Evolutionary conservation across 148 eudicot species (phyloP), one percentile per base, ranked within the genome.

Genomic region (Vaccinium vitisidaea): DNA sequence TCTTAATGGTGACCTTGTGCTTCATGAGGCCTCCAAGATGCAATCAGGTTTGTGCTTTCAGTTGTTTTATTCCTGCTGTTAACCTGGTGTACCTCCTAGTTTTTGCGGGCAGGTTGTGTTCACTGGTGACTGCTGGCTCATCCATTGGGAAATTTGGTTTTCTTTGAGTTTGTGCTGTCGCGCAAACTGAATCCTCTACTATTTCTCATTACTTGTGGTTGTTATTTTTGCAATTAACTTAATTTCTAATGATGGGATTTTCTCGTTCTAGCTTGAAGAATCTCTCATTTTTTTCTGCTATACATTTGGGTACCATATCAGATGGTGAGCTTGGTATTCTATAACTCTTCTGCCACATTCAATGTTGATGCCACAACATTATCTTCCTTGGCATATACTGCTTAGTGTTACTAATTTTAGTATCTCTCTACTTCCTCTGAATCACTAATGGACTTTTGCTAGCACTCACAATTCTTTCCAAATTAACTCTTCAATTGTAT

Each of bases 41-140:
- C 69, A n/a, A 59, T 54, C 67, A 18, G n/a, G 69, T 81, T 81
- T 61, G 53, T 85, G 80, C 39, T 14, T 54, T 54, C 75, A 61
- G 23, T 58, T 79, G 63, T 63, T 55, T 30, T 8, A 54, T 79
- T 32, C 21, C 48, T 56, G 32, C 65, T 63, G 58, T 67, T 59
- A 63, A 11, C 46, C 58, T 49, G 83, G 50, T 67, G 67, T 59
- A 8, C 2, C 43, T 56, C 55, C 71, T 7, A 43, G 83, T 43
- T 81, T 46, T 1, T 43, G 1, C 8, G 18, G 13, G 75, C 75
- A 81, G 54, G 83, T 81, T 61, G 23, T 63, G 18, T 11, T 48
- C 54, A 48, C 50, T 63, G 75, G 55, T 63, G 58, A 46, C 75
- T 15, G 16, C 23, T 67, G 75, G 76, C 39, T n/a, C 83, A 39